Evolutionary conservation across 257 asterid genomes (phyloP), one percentile per base, ranked within the genome.

Genomic region (Paraleonurus japonicus): DNA sequence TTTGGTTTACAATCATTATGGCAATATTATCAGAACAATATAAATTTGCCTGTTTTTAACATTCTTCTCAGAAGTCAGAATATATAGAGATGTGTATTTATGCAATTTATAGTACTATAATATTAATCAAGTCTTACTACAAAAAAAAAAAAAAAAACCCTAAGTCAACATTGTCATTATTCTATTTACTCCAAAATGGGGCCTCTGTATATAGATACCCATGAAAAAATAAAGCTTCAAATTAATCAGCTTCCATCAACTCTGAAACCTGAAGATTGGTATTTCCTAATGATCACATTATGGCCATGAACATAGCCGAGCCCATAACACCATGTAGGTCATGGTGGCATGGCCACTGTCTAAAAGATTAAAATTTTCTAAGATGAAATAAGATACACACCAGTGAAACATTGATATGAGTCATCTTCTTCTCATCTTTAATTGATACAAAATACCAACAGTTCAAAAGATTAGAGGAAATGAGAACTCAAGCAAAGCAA

Each of bases 261-360:
- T 24, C 13, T 8, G 12, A 43, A 23, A 41, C n/a, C 22, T 71
- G 48, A 41, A 37, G 45, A 41, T 23, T 58, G 35, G 22, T n/a
- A 20, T 37, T 35, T 55, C 24, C 74, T 33, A 54, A 35, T 54
- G 74, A 55, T 69, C 65, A 62, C 48, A 41, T 41, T 48, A 55
- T n/a, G 16, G 23, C 24, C 51, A 28, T 2, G 30, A 10, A 9
- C 65, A 54, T 15, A 23, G 35, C 57, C 17, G 4, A 41, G 48
- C 48, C 48, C 48, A 67, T 17, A 17, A 51, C 65, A 55, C 58
- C 65, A 35, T 54, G 55, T 33, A 19, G 27, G 27, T 33, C 23
- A 12, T 39, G 47, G 47, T 4, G 11, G 23, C 55, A 69, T 32
- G 54, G 54, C 10, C 47, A 15, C n/a, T 59, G 19, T 10, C 24